Percentiles rank a stretch among this genome's conserved stretches.
phyloP scores from a whole-genome alignment of 768 basidiomycete species.

The Lentinus brumalis region DNA sequence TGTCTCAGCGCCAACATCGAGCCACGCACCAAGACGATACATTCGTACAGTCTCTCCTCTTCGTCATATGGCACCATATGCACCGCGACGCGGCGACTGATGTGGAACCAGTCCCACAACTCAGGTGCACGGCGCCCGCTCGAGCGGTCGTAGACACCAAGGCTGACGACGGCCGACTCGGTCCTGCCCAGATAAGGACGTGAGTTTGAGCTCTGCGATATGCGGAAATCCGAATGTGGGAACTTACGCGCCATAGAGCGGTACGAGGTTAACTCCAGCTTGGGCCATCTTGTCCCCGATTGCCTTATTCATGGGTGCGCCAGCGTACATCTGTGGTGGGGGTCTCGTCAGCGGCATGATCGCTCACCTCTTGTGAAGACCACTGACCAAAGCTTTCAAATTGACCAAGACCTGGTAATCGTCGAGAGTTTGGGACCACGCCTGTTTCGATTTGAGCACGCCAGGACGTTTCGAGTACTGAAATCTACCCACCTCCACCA shows the following conservation, averaged over 20 bases:
- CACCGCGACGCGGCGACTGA: conserved; percentile 22
- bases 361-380: not conserved
- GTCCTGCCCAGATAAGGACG: conserved; percentile 3
- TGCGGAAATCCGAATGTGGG: not conserved
- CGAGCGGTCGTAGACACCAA: conserved; percentile 1
- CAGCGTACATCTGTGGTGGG: conserved; percentile 35
- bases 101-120: conserved; percentile 41
- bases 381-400: conserved; percentile 19
- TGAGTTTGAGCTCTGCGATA: conserved; percentile 19
- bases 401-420: conserved; percentile 9
- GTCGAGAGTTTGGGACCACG: conserved; percentile 21
- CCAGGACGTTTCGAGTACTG: not conserved
- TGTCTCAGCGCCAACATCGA: not conserved
- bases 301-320: conserved; percentile 40
- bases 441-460: conserved; percentile 8
- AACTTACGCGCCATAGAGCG: conserved; percentile 41
- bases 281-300: conserved; percentile 36
- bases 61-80: conserved; percentile 37
- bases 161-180: not conserved
- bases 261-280: conserved; percentile 36
- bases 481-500: conserved; percentile 27
- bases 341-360: not conserved
- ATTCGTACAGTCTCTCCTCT: conserved; percentile 34
- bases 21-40: conserved; percentile 39
- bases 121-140: conserved; percentile 8